These are phyloP conservation scores for Pseudopyrenochaeta lycopersici DNA, from an alignment of 2,329 filamentous ascomycete species.

Conservation along the genomic window DNA sequence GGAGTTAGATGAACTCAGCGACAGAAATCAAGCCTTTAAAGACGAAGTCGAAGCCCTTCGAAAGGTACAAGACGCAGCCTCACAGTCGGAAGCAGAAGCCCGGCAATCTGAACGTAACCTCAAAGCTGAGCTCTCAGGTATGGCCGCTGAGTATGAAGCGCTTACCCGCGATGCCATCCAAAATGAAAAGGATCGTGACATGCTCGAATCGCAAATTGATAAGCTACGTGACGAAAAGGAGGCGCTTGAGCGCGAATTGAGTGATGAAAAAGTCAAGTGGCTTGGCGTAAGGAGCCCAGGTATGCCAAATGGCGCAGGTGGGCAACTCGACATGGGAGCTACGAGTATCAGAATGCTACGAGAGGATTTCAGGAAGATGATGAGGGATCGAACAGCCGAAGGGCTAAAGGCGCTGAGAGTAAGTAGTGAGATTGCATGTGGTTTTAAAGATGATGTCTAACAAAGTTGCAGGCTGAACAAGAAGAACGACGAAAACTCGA, in stretches of 20 bases:
- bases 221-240: conserved; percentile 70
- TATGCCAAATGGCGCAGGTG: conserved; percentile 36
- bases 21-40: conserved; percentile 53
- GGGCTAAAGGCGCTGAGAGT: conserved; percentile 72
- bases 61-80: conserved; percentile 46
- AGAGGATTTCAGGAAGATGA: conserved; percentile 83
- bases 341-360: conserved; percentile 75
- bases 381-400: conserved; percentile 75
- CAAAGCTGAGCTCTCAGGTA: conserved; percentile 72
- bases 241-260: conserved; percentile 68
- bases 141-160: conserved; percentile 73
- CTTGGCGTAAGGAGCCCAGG: conserved; percentile 68
- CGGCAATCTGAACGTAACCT: conserved; percentile 57
- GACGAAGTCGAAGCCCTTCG: conserved; percentile 56
- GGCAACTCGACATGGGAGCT: conserved; percentile 56
- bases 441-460: conserved; percentile 22
- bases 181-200: conserved; percentile 74
- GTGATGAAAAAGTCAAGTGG: conserved; percentile 73
- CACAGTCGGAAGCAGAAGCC: conserved; percentile 45
- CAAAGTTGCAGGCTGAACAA: conserved; percentile 68
- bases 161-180: conserved; percentile 75
- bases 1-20: conserved; percentile 66
- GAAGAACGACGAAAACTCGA: conserved; percentile 75
- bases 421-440: conserved; percentile 41
- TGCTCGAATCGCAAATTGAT: conserved; percentile 71